Base-by-base conservation (phyloP, 2,329 filamentous ascomycete genomes). In the Ceratocystis harringtonii region DNA sequence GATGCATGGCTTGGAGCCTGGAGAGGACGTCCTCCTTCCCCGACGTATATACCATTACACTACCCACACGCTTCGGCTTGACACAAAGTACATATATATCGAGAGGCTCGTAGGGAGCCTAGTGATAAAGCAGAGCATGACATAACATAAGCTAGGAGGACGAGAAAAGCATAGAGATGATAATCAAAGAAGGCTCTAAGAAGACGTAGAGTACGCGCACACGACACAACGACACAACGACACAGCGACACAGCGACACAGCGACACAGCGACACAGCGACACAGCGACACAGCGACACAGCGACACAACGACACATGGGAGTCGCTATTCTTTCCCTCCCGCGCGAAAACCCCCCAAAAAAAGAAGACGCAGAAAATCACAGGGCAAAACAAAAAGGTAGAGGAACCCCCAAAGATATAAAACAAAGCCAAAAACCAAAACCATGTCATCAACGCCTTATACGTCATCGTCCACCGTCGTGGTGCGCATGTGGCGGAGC, bases 371-470 rank as follows among this genome's bases (percentile, higher is more conserved):
- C 25, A 36, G 5, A 36, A 19, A 30, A 41, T 41, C 36, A 41
- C 28, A 58, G 15, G 55, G 6, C 48, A 52, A 52, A 58, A 36
- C 55, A 22, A 58, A 58, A 55, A 58, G 30, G 25, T 32, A 36
- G n/a, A 41, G 36, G 36, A 36, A 58, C 28, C 36, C 60, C 32
- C 60, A 62, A 62, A 41, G 45, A 41, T 30, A 55, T 12, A 7
- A 48, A 30, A 58, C 19, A 65, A 48, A 66, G 44, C 41, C 62
- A 28, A 61, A 62, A 55, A 61, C 50, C 44, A 50, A 64, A 36
- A 66, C 48, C 61, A 60, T 60, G 55, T 57, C 57, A 65, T 61
- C 55, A 58, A 58, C 55, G 55, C 55, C 55, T 32, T 58, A 30
- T 25, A 58, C 55, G 22, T 62, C 60, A 4, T 62, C 19, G 60